Percentiles rank a stretch among this genome's conserved stretches.
These are phyloP conservation scores for Lachancea kluyveri DNA, from an alignment of 805 yeast genomes.

Conservation along the genomic window DNA sequence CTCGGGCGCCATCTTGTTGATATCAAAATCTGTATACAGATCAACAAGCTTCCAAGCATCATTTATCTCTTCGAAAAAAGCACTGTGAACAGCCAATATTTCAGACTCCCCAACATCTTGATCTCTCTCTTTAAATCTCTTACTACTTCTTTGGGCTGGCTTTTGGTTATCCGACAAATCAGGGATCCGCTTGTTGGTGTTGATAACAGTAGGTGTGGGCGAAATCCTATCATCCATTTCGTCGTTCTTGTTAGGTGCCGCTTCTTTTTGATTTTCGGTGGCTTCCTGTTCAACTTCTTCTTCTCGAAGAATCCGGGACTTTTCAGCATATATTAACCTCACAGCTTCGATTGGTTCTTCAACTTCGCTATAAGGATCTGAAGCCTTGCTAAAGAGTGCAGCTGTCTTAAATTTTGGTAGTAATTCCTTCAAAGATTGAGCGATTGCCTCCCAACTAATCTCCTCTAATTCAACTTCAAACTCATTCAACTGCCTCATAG, in stretches of 20 bases:
- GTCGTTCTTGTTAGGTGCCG: constrained; percentile 14
- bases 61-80: constrained; percentile 17
- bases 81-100: constrained; percentile 10
- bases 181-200: too few species aligned
- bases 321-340: constrained; percentile 25
- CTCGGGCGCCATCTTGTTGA: constrained; percentile 8
- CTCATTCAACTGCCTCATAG: constrained; percentile 31
- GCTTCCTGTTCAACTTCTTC: constrained; percentile 9
- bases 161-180: constrained; percentile 15
- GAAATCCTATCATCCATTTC: constrained; percentile 16
- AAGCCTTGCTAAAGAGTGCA: constrained; percentile 29
- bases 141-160: constrained; percentile 34
- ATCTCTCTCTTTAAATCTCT: constrained; percentile 33
- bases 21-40: constrained; percentile 1
- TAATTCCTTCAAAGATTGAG: constrained; percentile 18
- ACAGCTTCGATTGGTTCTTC: constrained; percentile 44
- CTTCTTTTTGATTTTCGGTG: constrained; percentile 7
- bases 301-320: too few species aligned
- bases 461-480: constrained; percentile 18
- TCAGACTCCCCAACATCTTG: constrained; percentile 12
- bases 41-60: constrained; percentile 4
- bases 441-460: constrained; percentile 28
- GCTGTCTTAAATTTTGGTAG: constrained; percentile 35
- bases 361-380: constrained; percentile 48
- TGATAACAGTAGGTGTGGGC: too few species aligned